phyloP scores from a whole-genome alignment of 2,329 filamentous ascomycete species.

The Xylariaceae sp. region DNA sequence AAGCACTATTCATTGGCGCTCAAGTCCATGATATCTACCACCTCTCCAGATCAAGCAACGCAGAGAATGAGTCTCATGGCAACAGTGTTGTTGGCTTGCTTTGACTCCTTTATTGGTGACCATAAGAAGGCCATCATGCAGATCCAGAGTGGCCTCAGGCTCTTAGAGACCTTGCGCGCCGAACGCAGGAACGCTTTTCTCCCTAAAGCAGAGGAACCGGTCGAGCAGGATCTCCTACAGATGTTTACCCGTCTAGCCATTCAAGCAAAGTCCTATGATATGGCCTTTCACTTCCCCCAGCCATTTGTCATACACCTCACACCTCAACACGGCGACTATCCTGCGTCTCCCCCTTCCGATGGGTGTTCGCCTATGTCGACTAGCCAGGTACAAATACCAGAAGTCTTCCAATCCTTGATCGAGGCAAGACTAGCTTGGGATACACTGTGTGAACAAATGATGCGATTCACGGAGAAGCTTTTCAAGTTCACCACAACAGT shows the following conservation, averaged over 20 bases:
- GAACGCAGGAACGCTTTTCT: constrained; percentile 46
- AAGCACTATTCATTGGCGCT: constrained; percentile 62
- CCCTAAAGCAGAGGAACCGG: constrained; percentile 48
- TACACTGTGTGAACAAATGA: constrained; percentile 56
- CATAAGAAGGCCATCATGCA: constrained; percentile 64
- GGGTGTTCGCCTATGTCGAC: constrained; percentile 46
- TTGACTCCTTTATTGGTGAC: constrained; percentile 68
- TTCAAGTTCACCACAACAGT: constrained; percentile 48
- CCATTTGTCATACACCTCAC: constrained; percentile 61
- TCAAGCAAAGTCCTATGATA: constrained; percentile 68
- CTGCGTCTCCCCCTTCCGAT: constrained; percentile 48
- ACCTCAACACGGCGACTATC: constrained; percentile 39
- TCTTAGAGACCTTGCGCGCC: constrained; percentile 56
- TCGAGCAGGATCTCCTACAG: constrained; percentile 62
- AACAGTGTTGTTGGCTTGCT: constrained; percentile 67
- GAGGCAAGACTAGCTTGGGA: constrained; percentile 63
- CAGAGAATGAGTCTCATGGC: constrained; percentile 64
- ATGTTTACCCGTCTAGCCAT: constrained; percentile 67
- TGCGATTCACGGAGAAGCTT: constrained; percentile 62
- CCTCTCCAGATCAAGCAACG: constrained; percentile 47
- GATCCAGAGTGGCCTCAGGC: constrained; percentile 59
- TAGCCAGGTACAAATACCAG: constrained; percentile 44
- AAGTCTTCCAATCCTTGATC: constrained; percentile 51
- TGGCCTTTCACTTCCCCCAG: constrained; percentile 68
- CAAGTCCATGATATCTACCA: constrained; percentile 50